Evolutionary conservation across 1,284 basidiomycete genomes (phyloP).

Genomic region (Earliella scabrosa): DNA sequence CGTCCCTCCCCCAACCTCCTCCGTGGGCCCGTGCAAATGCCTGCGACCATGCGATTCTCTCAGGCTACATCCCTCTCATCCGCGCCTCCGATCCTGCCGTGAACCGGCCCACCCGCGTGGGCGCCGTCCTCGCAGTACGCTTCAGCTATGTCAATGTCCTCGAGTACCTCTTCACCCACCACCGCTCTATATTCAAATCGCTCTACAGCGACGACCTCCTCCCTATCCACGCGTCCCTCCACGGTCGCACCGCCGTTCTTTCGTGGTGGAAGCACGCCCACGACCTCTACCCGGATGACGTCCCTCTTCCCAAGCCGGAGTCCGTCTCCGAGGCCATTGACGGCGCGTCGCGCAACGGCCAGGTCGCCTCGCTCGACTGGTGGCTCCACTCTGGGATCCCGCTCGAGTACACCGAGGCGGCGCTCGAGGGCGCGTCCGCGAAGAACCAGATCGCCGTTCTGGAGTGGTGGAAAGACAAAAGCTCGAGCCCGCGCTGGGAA

Average conservation of each 20-base stretch:
- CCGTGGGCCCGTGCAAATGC: constrained; percentile 73
- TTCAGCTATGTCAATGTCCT: constrained; percentile 79
- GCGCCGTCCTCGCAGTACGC: constrained; percentile 66
- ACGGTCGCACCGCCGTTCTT: constrained; percentile 74
- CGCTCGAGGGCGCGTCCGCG: constrained; percentile 75
- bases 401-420: constrained; percentile 74
- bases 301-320: constrained; percentile 53
- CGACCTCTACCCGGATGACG: constrained; percentile 57
- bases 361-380: constrained; percentile 71
- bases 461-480: constrained; percentile 73
- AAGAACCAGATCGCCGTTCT: constrained; percentile 73
- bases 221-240: constrained; percentile 72
- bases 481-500: constrained; percentile 22
- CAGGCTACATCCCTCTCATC: constrained; percentile 61
- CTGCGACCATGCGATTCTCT: constrained; percentile 71
- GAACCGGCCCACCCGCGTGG: constrained; percentile 67
- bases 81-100: constrained; percentile 56
- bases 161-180: constrained; percentile 66
- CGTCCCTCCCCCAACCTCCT: constrained; percentile 62
- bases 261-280: constrained; percentile 79
- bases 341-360: constrained; percentile 71
- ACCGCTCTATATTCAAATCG: constrained; percentile 63
- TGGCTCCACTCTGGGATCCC: constrained; percentile 62
- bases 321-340: constrained; percentile 70
- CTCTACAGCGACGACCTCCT: constrained; percentile 68